Conservation (phyloP, 768 basidiomycete species). For the Lentinula sp. region DNA sequence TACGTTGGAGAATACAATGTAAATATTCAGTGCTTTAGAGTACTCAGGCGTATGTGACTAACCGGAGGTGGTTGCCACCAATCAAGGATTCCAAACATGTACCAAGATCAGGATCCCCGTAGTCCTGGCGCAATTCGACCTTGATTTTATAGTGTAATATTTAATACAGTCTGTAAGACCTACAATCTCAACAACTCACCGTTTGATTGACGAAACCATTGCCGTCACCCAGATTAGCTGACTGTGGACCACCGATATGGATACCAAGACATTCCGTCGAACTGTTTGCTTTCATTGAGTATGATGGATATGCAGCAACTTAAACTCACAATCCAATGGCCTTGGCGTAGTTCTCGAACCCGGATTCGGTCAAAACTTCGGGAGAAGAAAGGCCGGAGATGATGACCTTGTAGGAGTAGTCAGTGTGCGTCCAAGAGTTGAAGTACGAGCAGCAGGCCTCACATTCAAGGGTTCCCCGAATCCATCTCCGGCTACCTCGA, state of each 20-base stretch:
- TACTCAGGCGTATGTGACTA: slow-evolving; percentile 20
- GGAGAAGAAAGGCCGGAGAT: slow-evolving; percentile 60
- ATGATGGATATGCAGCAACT: not conserved
- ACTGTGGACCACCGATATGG: slow-evolving; percentile 58
- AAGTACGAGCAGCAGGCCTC: slow-evolving; percentile 16
- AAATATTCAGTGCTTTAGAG: not conserved
- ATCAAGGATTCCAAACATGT: slow-evolving; percentile 75
- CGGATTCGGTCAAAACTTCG: slow-evolving; percentile 46
- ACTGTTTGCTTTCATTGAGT: slow-evolving; percentile 4
- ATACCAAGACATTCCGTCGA: slow-evolving; percentile 70
- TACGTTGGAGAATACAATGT: not conserved
- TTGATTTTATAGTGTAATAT: slow-evolving; percentile 24
- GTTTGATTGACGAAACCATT: slow-evolving; percentile 49
- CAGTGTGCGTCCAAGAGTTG: not conserved
- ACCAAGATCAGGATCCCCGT: slow-evolving; percentile 52
- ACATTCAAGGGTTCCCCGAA: slow-evolving; percentile 79
- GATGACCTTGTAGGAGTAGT: slow-evolving; percentile 37
- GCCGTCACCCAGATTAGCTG: slow-evolving; percentile 77
- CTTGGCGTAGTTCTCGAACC: slow-evolving; percentile 52
- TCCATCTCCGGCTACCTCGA: slow-evolving; percentile 11
- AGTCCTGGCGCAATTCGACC: slow-evolving; percentile 73
- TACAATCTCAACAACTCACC: slow-evolving; percentile 26
- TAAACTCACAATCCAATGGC: slow-evolving; percentile 62
- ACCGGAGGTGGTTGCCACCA: slow-evolving; percentile 79
- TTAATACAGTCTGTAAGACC: not conserved